phyloP scores from a whole-genome alignment of 345 rosid genomes.

The Melaleuca quinquenervia region DNA sequence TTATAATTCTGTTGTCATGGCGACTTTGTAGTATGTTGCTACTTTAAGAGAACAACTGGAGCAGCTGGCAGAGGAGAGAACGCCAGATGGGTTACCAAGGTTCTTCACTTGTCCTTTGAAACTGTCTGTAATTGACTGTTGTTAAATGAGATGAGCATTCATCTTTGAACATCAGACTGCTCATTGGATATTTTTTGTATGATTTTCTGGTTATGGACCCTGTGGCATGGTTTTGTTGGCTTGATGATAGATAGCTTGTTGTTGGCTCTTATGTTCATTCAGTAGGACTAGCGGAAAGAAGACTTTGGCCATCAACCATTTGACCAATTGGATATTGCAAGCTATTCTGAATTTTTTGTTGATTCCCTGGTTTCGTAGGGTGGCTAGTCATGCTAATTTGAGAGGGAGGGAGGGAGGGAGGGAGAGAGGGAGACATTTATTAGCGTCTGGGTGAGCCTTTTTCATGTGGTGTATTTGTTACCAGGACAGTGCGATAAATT shows the following conservation, averaged over 20 bases:
- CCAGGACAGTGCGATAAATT: neutral
- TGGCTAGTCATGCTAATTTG: neutral
- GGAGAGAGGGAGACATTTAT: neutral
- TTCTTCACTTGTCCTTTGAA: slow-evolving; percentile 2
- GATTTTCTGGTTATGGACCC: neutral
- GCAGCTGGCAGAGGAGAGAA: slow-evolving; percentile 62
- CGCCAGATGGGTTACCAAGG: slow-evolving; percentile 72
- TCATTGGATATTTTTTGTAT: neutral
- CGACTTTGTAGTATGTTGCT: slow-evolving; percentile 56
- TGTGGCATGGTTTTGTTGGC: neutral
- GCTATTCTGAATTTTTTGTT: neutral
- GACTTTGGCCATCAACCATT: neutral
- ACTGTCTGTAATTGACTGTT: neutral
- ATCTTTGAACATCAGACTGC: neutral
- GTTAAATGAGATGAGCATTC: neutral
- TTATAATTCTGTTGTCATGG: neutral
- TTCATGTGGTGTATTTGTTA: neutral
- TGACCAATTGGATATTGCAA: neutral
- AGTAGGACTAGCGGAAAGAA: neutral
- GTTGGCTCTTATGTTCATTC: neutral
- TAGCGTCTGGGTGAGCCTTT: neutral
- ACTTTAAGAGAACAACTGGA: slow-evolving; percentile 72
- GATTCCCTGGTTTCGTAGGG: neutral
- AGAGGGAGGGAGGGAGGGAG: neutral
- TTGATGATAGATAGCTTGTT: neutral